Evolutionary conservation across 305 asterid genomes (phyloP).

Genomic region (Caryopteris hybrid): DNA sequence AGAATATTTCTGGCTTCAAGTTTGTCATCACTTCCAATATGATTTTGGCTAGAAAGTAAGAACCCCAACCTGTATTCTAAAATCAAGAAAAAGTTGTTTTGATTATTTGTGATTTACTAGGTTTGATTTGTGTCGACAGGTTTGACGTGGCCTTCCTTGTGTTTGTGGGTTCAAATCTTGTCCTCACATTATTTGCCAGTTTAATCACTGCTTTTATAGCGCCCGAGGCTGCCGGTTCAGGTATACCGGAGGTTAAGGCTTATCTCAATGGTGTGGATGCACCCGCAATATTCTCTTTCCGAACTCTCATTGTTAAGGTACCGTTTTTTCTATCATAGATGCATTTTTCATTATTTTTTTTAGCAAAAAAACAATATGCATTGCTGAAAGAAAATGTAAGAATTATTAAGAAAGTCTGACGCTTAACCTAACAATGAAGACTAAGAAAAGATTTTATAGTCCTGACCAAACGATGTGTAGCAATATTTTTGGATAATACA

Average conservation of each 20-base stretch:
- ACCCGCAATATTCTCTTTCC: slow-evolving; percentile 75
- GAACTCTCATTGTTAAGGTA: slow-evolving; percentile 92
- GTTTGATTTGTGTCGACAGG: too few species aligned
- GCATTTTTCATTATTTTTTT: too few species aligned
- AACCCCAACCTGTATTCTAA: too few species aligned
- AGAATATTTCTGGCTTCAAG: slow-evolving; percentile 84
- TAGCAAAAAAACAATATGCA: too few species aligned
- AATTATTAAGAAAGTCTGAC: too few species aligned
- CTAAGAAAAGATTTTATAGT: too few species aligned
- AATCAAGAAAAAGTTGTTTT: too few species aligned
- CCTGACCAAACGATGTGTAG: too few species aligned
- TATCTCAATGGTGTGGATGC: slow-evolving; percentile 97
- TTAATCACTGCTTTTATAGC: slow-evolving; percentile 83
- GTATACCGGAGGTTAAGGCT: slow-evolving; percentile 99
- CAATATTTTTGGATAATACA: too few species aligned
- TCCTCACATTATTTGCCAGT: slow-evolving; percentile 63
- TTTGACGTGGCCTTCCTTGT: slow-evolving; percentile 58
- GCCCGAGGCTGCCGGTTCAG: slow-evolving; percentile 98
- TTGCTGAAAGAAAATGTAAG: too few species aligned
- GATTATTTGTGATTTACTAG: too few species aligned
- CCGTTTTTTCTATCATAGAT: background rate
- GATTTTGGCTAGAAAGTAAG: slow-evolving; percentile 81
- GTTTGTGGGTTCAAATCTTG: slow-evolving; percentile 69
- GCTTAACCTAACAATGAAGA: too few species aligned
- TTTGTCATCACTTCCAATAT: slow-evolving; percentile 90